Evolutionary conservation across 352 stramenopile genomes (phyloP).

Genomic region (Nothophytophthora sp.): DNA sequence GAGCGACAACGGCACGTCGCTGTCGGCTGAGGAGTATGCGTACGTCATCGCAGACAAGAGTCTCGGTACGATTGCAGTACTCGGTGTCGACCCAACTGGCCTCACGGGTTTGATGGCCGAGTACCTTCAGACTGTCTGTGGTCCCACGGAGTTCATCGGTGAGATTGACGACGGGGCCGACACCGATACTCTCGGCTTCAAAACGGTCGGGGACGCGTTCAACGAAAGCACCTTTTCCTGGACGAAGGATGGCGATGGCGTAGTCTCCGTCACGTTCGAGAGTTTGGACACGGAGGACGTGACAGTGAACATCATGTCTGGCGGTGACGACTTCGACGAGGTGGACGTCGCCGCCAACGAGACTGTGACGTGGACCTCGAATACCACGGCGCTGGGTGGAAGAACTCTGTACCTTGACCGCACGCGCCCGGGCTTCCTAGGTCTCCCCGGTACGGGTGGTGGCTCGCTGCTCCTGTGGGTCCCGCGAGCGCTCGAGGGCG

Average conservation of each 20-base stretch:
- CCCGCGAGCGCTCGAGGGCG: conserved; percentile 33
- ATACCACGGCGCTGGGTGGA: conserved; percentile 27
- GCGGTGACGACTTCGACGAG: conserved; percentile 43
- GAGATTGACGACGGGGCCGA: conserved; percentile 44
- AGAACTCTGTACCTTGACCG: conserved; percentile 76
- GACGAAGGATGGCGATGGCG: conserved; percentile 41
- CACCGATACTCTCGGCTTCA: conserved; percentile 40
- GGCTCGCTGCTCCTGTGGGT: conserved; percentile 71
- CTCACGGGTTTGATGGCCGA: conserved; percentile 26
- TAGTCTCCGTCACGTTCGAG: conserved; percentile 40
- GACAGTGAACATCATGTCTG: conserved; percentile 51
- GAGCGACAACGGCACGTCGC: conserved; percentile 21
- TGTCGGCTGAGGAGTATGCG: conserved; percentile 11
- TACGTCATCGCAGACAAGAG: conserved; percentile 16
- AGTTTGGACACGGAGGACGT: conserved; percentile 52
- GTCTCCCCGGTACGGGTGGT: conserved; percentile 50
- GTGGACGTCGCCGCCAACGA: conserved; percentile 36
- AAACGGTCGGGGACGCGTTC: conserved; percentile 41
- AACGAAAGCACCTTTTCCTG: conserved; percentile 35
- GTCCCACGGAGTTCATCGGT: conserved; percentile 36
- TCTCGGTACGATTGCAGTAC: conserved; percentile 12
- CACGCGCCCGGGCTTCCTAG: conserved; percentile 52
- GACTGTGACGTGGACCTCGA: conserved; percentile 39
- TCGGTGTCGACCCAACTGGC: conserved; percentile 24
- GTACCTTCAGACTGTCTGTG: conserved; percentile 35